Conservation (phyloP, 768 basidiomycete species). For the Agrocybe pediades region DNA sequence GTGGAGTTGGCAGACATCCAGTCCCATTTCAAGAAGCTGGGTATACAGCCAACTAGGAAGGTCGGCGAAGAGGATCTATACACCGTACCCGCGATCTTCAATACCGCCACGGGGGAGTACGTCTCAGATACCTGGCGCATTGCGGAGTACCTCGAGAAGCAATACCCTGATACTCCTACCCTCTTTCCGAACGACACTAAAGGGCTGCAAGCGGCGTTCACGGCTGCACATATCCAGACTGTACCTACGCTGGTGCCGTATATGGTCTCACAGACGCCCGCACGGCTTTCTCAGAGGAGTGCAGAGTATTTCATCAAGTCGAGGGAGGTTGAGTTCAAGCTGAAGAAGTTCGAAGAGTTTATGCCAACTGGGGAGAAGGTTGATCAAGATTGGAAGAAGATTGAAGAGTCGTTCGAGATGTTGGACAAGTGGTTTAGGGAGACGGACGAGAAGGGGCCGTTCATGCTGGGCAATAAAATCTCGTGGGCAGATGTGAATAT, state of each 20-base stretch:
- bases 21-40: constrained; percentile 28
- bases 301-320: constrained; percentile 33
- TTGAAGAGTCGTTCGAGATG: constrained; percentile 28
- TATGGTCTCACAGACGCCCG: constrained; percentile 2
- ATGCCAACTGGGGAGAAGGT: constrained; percentile 27
- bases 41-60: constrained; percentile 29
- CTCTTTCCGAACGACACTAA: constrained; percentile 22
- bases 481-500: constrained; percentile 41
- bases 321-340: constrained; percentile 29
- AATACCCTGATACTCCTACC: constrained; percentile 35
- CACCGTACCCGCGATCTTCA: constrained; percentile 43
- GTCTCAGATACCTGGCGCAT: constrained; percentile 44
- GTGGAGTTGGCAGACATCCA: constrained; percentile 46
- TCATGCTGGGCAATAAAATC: constrained; percentile 34
- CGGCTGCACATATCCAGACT: not conserved
- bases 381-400: constrained; percentile 31
- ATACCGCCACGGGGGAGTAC: constrained; percentile 33
- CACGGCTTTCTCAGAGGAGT: constrained; percentile 9
- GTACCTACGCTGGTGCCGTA: constrained; percentile 1
- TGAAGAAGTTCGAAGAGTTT: constrained; percentile 33
- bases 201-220: constrained; percentile 16
- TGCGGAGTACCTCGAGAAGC: constrained; percentile 46
- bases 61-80: constrained; percentile 33
- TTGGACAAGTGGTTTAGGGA: constrained; percentile 24
- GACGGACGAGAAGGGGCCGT: constrained; percentile 24